These are phyloP conservation scores for Cairneyella variabilis DNA, from an alignment of 495 filamentous ascomycete species.

Conservation along the genomic window DNA sequence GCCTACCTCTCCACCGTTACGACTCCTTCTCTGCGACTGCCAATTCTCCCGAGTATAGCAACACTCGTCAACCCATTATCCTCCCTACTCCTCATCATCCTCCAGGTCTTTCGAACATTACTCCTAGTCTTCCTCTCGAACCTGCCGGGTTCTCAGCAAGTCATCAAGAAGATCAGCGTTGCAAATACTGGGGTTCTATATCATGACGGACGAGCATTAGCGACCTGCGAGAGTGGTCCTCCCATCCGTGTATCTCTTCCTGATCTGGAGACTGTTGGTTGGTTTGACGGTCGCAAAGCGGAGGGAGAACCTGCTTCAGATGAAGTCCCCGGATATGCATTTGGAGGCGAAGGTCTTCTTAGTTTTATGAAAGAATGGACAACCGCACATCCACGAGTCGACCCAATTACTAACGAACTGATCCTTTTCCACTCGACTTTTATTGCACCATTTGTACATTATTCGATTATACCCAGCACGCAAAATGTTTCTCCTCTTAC, in stretches of 20 bases:
- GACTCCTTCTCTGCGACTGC: constrained; percentile 37
- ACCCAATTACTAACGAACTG: constrained; percentile 55
- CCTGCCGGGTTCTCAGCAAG: constrained; percentile 46
- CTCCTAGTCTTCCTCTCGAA: constrained; percentile 50
- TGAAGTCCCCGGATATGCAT: constrained; percentile 24
- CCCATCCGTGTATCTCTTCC: constrained; percentile 60
- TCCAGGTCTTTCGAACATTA: constrained; percentile 46
- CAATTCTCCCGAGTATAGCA: constrained; percentile 58
- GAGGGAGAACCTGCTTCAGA: constrained; percentile 39
- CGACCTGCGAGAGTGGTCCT: constrained; percentile 64
- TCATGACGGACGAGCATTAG: constrained; percentile 62
- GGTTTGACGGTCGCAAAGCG: constrained; percentile 54
- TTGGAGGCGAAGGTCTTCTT: constrained; percentile 48
- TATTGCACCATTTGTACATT: constrained; percentile 58
- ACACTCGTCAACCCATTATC: constrained; percentile 45
- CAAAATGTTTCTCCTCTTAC: constrained; percentile 13
- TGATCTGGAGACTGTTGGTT: constrained; percentile 57
- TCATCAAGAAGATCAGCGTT: constrained; percentile 58
- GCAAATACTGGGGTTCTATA: constrained; percentile 60
- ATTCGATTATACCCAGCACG: constrained; percentile 50
- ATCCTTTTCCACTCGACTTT: constrained; percentile 61
- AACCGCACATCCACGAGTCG: constrained; percentile 63
- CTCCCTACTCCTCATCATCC: constrained; percentile 42
- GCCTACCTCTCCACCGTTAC: constrained; percentile 48
- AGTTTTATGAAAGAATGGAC: constrained; percentile 64